Percentiles rank a stretch among this genome's conserved stretches.
Conservation (phyloP, 108 stramenopile genomes). For the Skeletonema tropicum region DNA sequence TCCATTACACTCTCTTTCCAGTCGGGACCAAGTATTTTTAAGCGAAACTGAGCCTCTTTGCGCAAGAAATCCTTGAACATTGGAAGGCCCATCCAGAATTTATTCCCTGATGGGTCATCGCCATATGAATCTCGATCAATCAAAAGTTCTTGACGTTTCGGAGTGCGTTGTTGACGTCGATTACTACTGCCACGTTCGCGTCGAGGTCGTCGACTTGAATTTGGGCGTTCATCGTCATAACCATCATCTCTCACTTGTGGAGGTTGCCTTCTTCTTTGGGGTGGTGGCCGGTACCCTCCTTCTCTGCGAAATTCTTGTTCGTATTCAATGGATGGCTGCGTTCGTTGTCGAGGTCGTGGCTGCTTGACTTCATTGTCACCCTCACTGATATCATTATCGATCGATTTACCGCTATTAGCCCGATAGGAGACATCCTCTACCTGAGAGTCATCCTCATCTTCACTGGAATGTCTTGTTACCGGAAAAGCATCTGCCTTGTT, state of each 20-base stretch:
- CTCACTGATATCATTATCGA: background rate
- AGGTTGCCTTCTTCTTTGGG: background rate
- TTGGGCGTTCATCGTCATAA: background rate
- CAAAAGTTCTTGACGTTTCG: slow-evolving; percentile 43
- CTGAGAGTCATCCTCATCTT: background rate
- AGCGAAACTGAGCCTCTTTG: slow-evolving; percentile 67
- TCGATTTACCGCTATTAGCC: background rate
- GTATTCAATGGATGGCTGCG: background rate
- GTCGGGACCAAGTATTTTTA: slow-evolving; percentile 70
- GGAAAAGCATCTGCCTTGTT: background rate
- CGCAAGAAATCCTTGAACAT: slow-evolving; percentile 73
- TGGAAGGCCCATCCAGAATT: slow-evolving; percentile 79
- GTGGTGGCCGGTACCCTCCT: background rate
- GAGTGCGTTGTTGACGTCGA: slow-evolving; percentile 15
- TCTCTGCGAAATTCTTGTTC: background rate
- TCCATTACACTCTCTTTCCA: slow-evolving; percentile 72
- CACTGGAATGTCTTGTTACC: background rate
- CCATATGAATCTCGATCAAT: slow-evolving; percentile 30
- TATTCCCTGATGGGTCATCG: slow-evolving; percentile 52
- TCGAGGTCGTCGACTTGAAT: background rate
- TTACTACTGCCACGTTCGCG: background rate
- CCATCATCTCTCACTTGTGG: background rate
- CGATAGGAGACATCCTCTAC: background rate
- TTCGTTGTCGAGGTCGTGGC: background rate
- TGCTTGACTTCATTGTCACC: background rate